Conservation (phyloP, 495 filamentous ascomycete species). For the Copromyces sp. region DNA sequence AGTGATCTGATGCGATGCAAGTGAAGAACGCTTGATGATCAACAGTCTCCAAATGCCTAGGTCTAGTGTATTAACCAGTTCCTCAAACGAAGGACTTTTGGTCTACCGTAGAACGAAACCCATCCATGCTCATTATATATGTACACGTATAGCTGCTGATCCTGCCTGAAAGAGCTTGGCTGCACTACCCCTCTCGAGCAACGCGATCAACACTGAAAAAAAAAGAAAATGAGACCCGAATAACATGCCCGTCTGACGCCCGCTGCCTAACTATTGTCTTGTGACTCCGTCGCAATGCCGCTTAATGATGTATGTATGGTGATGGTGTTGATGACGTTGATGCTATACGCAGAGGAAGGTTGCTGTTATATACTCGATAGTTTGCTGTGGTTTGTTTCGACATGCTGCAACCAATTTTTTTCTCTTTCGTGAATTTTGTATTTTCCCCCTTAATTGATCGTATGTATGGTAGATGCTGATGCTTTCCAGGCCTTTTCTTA, state of each 20-base stretch:
- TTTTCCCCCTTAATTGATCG: background rate
- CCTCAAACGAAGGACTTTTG: background rate
- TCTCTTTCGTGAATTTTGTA: too few species aligned
- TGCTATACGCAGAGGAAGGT: background rate
- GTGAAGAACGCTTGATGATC: background rate
- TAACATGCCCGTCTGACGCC: background rate
- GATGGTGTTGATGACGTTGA: background rate
- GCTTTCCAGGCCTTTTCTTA: background rate
- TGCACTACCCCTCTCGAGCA: background rate
- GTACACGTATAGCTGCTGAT: background rate
- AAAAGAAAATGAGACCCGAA: background rate
- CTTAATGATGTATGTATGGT: background rate
- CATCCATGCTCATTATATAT: too few species aligned
- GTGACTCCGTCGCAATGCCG: background rate
- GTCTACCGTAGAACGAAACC: background rate
- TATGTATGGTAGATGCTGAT: background rate
- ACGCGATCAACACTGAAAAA: background rate
- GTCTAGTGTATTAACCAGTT: background rate
- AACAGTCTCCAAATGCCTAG: background rate
- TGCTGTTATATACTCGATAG: background rate
- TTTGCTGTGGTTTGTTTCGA: background rate
- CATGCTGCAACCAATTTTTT: background rate
- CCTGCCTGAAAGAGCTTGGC: background rate
- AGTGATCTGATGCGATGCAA: background rate
- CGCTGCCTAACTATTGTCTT: background rate